phyloP scores from a whole-genome alignment of 176 grass and related monocot genomes.

The Microstegium vimineum region DNA sequence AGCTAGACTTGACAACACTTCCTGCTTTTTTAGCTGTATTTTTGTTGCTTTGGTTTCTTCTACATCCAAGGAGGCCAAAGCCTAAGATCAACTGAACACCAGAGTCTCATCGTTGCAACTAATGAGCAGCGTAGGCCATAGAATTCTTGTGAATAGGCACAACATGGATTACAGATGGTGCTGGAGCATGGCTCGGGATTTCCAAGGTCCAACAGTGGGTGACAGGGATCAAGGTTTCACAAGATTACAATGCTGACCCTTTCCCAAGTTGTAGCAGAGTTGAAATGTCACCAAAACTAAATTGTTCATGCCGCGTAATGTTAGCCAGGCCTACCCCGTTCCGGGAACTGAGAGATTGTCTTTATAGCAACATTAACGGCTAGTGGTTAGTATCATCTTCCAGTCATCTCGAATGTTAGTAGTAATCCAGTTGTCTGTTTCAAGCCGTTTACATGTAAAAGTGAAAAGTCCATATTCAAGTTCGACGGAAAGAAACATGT shows the following conservation, averaged over 20 bases:
- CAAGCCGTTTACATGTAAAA: not conserved
- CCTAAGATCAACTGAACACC: conserved; percentile 85
- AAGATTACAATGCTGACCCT: not conserved
- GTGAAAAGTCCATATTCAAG: not conserved
- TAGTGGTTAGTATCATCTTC: not conserved
- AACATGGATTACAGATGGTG: not conserved
- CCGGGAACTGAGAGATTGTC: not conserved
- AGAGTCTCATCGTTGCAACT: not conserved
- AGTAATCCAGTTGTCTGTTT: not conserved
- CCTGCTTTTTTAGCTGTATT: conserved; percentile 80
- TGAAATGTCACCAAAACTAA: not conserved
- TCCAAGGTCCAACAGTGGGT: not conserved
- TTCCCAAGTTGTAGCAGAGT: not conserved
- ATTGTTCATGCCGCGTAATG: not conserved
- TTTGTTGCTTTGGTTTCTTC: conserved; percentile 85
- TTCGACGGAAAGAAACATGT: not conserved
- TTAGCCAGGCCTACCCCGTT: not conserved
- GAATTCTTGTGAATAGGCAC: conserved; percentile 18
- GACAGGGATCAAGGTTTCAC: not conserved
- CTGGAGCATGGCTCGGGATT: not conserved
- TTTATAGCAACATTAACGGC: not conserved
- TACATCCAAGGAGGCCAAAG: conserved; percentile 77
- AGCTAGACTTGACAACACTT: conserved; percentile 81
- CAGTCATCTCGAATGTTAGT: not conserved
- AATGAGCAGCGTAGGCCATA: not conserved